A percentile compares a stretch with the other conserved stretches of the same genome.
Evolutionary conservation across 75 land plant genomes (phyloP).

Genomic region (Pinus albicaulis): DNA sequence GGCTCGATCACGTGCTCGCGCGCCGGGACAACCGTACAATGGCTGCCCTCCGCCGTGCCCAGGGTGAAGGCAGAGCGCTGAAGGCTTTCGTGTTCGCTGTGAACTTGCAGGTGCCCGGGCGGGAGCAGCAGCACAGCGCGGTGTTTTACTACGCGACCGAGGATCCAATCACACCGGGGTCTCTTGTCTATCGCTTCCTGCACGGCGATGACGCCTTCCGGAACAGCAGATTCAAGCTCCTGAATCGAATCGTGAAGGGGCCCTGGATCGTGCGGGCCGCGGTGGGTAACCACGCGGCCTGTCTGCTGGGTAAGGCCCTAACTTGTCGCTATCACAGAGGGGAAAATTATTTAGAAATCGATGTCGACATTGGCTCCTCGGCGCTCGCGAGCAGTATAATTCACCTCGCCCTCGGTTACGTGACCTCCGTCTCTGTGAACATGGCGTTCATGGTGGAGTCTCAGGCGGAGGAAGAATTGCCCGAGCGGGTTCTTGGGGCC

Average conservation of each 20-base stretch:
- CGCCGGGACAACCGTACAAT: constrained; percentile 73
- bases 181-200: constrained; percentile 40
- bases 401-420: constrained; percentile 45
- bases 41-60: constrained; percentile 34
- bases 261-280: constrained; percentile 52
- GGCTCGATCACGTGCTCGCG: constrained; percentile 72
- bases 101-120: constrained; percentile 45
- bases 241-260: constrained; percentile 40
- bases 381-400: constrained; percentile 38
- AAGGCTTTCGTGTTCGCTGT: constrained; percentile 36
- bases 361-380: constrained; percentile 49
- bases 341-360: constrained; percentile 42
- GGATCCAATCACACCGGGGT: constrained; percentile 25
- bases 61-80: constrained; percentile 8
- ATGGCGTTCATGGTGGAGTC: constrained; percentile 43
- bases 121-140: constrained; percentile 38
- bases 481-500: constrained; percentile 42
- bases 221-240: constrained; percentile 41
- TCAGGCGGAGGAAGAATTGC: constrained; percentile 40
- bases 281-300: constrained; percentile 51
- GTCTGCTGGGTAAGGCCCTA: constrained; percentile 45
- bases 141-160: constrained; percentile 47
- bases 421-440: constrained; percentile 40
- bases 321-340: constrained; percentile 39
- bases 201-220: constrained; percentile 45